Evolutionary conservation across 805 yeast genomes (phyloP).

Genomic region (Zygoascus ofunaensis): DNA sequence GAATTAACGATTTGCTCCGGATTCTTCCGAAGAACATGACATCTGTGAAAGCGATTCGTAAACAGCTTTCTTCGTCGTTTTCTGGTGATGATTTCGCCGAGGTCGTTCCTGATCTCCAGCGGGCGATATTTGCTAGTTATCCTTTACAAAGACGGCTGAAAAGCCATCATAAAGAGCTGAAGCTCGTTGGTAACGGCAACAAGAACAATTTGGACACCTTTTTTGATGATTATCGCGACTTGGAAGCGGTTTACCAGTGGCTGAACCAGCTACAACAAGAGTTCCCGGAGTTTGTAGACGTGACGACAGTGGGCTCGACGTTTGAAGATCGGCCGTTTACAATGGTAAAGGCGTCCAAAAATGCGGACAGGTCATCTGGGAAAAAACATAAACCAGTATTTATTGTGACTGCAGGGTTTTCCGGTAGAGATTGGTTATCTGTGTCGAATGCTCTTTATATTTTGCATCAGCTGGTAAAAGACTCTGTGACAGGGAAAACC

Average conservation of each 20-base stretch:
- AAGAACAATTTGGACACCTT: constrained; percentile 33
- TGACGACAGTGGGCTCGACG: constrained; percentile 67
- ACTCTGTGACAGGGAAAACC: constrained; percentile 17
- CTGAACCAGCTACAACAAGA: constrained; percentile 49
- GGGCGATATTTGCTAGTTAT: constrained; percentile 19
- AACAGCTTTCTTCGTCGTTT: constrained; percentile 1
- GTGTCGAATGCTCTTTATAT: constrained; percentile 58
- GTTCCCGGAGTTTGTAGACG: constrained; percentile 46
- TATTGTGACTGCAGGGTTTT: constrained; percentile 74
- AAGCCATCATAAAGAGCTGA: background rate
- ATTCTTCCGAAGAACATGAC: constrained; percentile 17
- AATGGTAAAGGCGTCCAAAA: constrained; percentile 42
- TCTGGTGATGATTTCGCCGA: constrained; percentile 8
- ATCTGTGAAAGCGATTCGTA: constrained; percentile 5
- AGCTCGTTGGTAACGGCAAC: background rate
- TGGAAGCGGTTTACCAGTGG: constrained; percentile 67
- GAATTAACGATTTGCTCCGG: constrained; percentile 17
- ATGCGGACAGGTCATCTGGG: constrained; percentile 18
- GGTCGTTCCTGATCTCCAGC: constrained; percentile 22
- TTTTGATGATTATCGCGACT: constrained; percentile 59
- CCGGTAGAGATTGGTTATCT: constrained; percentile 87
- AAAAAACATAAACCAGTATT: constrained; percentile 62
- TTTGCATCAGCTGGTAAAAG: constrained; percentile 36
- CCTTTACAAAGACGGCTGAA: constrained; percentile 12
- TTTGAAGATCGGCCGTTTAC: constrained; percentile 63